Evolutionary conservation across 2,329 filamentous ascomycete species (phyloP).

Genomic region (Trichoderma simmonsii): DNA sequence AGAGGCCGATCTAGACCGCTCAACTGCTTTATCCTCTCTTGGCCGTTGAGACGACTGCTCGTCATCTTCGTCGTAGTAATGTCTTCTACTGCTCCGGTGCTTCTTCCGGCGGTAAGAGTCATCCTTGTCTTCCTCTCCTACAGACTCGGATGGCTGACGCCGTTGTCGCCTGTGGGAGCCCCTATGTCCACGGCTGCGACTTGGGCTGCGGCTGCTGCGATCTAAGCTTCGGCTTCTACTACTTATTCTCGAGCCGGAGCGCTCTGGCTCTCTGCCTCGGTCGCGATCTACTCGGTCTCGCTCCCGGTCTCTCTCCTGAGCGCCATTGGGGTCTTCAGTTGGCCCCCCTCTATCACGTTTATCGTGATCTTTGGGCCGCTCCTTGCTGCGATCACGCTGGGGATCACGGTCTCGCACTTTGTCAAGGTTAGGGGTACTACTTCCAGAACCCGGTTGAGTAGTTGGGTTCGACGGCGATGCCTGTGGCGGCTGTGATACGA

Average conservation of each 20-base stretch:
- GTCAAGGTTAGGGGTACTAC: slow-evolving; percentile 45
- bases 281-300: slow-evolving; percentile 16
- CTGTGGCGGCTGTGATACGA: slow-evolving; percentile 13
- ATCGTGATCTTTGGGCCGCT: slow-evolving; percentile 29
- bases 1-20: slow-evolving; percentile 64
- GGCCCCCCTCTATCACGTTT: slow-evolving; percentile 24
- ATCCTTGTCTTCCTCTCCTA: slow-evolving; percentile 47
- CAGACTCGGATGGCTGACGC: slow-evolving; percentile 53
- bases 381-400: slow-evolving; percentile 36
- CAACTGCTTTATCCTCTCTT: slow-evolving; percentile 43
- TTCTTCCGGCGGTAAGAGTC: slow-evolving; percentile 49
- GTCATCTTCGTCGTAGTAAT: slow-evolving; percentile 41
- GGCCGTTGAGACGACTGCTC: slow-evolving; percentile 43
- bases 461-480: slow-evolving; percentile 19
- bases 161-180: slow-evolving; percentile 47
- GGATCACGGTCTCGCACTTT: slow-evolving; percentile 35
- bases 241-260: slow-evolving; percentile 35
- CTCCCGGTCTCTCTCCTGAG: slow-evolving; percentile 17
- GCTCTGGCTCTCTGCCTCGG: slow-evolving; percentile 23
- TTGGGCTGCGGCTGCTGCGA: slow-evolving; percentile 39
- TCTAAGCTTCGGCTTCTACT: slow-evolving; percentile 30
- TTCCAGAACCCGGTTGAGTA: slow-evolving; percentile 39
- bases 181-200: slow-evolving; percentile 44
- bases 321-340: slow-evolving; percentile 22
- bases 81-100: slow-evolving; percentile 44